Base-by-base conservation (phyloP, 2,329 filamentous ascomycete species). In the Knoxdaviesia capensis region DNA sequence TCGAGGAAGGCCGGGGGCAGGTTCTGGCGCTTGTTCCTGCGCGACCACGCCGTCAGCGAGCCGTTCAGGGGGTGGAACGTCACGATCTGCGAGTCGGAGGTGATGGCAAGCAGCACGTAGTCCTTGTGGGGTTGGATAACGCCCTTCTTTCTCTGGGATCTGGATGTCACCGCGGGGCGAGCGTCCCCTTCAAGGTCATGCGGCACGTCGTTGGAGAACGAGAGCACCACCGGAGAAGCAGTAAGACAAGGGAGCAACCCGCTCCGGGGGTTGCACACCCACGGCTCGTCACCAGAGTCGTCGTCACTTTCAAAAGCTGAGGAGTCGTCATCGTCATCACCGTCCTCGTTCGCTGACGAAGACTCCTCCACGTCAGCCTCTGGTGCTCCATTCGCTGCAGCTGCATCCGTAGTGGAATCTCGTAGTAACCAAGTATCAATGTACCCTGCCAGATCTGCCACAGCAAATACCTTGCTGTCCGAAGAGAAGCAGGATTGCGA, bases 401-500 rank as follows among this genome's bases (percentile, higher is more conserved):
- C 43, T 30, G 56, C 50, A 3, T 47, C 48, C 6, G 56, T 54
- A 31, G 52, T 55, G 34, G 59, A 56, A 43, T 60, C 60, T 52
- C 74, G 68, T 43, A 93, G 59, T 1, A 85, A 62, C 82, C 87
- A 98, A 11, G 79, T 85, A 54, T 96, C 87, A 32, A 96, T 66
- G 57, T 78, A 85, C 37, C 90, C 90, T 37, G 80, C 77, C 41
- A 94, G 60, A 56, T 94, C 88, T 39, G 80, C 77, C 31, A 77
- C 73, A 6, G 80, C 86, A 39, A 96, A 63, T 47, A 93, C 72
- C 48, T 71, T 75, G 54, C 82, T 84, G 54, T 94, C 80, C 5
- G 77, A 65, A 7, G 86, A 87, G 57, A 96, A 94, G 2, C 77
- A 68, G 30, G 79, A 57, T 42, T 83, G 79, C 34, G 71, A 77